Base-by-base conservation (phyloP, 768 basidiomycete species). In the Zangia roseola region DNA sequence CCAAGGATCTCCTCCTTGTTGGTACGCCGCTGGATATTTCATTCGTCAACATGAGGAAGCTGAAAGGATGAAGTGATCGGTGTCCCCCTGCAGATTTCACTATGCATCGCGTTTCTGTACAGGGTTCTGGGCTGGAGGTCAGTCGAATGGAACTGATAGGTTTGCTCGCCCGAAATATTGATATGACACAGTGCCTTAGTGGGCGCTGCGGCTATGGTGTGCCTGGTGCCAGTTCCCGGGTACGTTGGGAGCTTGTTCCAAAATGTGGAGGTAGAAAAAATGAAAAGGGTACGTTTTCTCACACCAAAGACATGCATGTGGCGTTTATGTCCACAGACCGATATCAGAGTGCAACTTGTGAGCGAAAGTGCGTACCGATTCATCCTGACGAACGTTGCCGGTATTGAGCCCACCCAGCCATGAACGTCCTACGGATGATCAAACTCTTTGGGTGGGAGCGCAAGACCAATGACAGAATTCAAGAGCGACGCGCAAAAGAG, bases 371-470 rank as follows among this genome's bases (percentile, higher is more conserved):
- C 56, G 72, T 61, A 52, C 57, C 2, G 9, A 53, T 59, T 26
- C 40, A 38, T 39, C 34, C 31, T n/a, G 8, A 40, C 9, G 12
- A 21, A 25, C 4, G 12, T 5, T 28, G 4, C 16, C 13, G 24
- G 39, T 39, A 14, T 39, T 47, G 24, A 55, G 36, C 42, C 35
- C 10, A 28, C 13, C 20, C 9, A 82, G 82, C 71, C 8, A 70
- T 83, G 59, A 76, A 74, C 45, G 74, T 80, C 20, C 65, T 84
- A 17, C 76, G 84, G 13, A 85, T 86, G 80, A 71, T 86, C 61
- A 88, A 88, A 63, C 68, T 88, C 34, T 87, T 89, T 55, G 86
- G 75, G 13, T 78, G 86, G 76, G 77, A 83, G 73, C 74, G 75
- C 52, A 74, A 78, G 42, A 76, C 84, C 59, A 69, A 75, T n/a